Conservation (phyloP, 306 rosid genomes). For the Cercis canadensis region DNA sequence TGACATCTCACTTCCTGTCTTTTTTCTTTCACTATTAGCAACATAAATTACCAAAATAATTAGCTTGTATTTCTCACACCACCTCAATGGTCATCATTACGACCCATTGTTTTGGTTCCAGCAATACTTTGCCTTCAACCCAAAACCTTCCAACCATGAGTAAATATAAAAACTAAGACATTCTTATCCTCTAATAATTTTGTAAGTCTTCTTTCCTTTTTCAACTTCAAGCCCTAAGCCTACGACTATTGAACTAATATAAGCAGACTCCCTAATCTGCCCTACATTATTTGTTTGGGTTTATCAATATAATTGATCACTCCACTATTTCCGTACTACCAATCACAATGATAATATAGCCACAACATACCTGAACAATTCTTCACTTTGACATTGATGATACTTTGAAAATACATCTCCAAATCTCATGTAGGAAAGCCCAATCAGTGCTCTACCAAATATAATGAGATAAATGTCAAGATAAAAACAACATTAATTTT, state of each 20-base stretch:
- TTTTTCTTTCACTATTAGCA: too few relatives aligned
- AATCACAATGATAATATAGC: conserved; percentile 23
- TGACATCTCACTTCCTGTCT: too few relatives aligned
- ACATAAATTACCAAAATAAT: too few relatives aligned
- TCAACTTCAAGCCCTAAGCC: not conserved
- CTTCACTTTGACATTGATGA: conserved; percentile 76
- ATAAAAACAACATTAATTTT: not conserved
- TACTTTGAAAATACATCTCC: conserved; percentile 94
- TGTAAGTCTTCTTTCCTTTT: too few relatives aligned
- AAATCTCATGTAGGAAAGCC: conserved; percentile 83
- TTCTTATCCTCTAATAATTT: not conserved
- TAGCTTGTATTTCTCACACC: too few relatives aligned
- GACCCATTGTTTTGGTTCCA: too few relatives aligned
- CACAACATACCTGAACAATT: conserved; percentile 68
- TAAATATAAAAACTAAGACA: not conserved
- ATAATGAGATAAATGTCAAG: conserved; percentile 40
- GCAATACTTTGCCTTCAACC: too few relatives aligned
- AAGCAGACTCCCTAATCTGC: not conserved
- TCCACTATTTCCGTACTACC: conserved; percentile 5
- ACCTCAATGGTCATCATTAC: too few relatives aligned
- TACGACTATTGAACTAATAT: not conserved
- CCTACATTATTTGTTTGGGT: not conserved
- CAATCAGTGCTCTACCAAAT: conserved; percentile 71
- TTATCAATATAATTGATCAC: not conserved
- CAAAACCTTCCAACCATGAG: too few relatives aligned